phyloP scores from a whole-genome alignment of 768 basidiomycete species.

The Mycena galericulata region DNA sequence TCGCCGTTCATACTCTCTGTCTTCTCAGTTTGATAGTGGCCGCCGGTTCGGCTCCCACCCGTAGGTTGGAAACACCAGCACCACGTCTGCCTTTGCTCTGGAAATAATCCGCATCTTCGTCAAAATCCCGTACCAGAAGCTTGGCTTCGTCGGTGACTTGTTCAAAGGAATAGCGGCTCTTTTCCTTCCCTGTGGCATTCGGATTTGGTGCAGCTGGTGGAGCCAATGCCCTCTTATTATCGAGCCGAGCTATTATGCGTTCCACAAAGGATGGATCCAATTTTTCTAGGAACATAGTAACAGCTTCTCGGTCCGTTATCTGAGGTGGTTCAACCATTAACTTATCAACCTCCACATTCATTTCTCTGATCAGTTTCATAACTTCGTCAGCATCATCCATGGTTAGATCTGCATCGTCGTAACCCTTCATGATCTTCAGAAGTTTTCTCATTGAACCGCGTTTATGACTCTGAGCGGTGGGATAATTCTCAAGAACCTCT shows the following conservation, averaged over 20 bases:
- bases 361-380: neutral
- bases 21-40: neutral
- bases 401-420: neutral
- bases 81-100: too few species aligned
- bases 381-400: neutral
- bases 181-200: too few species aligned
- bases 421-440: neutral
- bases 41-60: neutral
- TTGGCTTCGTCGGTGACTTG: too few species aligned
- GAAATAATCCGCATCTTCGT: too few species aligned
- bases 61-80: too few species aligned
- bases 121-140: too few species aligned
- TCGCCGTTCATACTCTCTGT: neutral
- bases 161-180: too few species aligned
- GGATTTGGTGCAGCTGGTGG: neutral
- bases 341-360: neutral
- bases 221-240: neutral
- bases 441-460: neutral
- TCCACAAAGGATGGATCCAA: neutral
- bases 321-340: neutral
- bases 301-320: neutral
- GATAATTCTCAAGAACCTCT: slow-evolving; percentile 14
- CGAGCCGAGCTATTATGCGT: neutral
- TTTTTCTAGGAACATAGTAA: neutral
- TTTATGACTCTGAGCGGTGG: neutral